Conservation (phyloP, 345 rosid genomes). For the Gossypium raimondii region DNA sequence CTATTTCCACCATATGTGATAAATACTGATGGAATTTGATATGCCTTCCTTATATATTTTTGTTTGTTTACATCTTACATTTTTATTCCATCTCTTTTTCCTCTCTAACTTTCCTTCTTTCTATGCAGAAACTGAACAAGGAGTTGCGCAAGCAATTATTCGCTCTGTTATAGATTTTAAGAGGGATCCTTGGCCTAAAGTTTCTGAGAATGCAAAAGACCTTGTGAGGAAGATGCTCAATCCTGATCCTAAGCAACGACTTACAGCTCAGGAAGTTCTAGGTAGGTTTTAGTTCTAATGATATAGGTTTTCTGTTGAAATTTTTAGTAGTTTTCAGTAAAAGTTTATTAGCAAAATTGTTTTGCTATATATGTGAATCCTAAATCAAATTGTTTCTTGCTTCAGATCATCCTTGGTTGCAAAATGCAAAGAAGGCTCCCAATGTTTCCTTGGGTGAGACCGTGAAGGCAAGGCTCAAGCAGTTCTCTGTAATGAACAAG, state of each 20-base stretch:
- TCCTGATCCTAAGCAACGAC: slow-evolving; percentile 80
- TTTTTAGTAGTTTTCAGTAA: neutral
- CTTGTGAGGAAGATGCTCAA: slow-evolving; percentile 91
- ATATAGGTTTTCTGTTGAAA: slow-evolving; percentile 2
- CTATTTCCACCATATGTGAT: neutral
- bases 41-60: neutral
- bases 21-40: neutral
- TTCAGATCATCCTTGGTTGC: slow-evolving; percentile 94
- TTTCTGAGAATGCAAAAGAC: slow-evolving; percentile 83
- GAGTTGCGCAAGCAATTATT: slow-evolving; percentile 93
- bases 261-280: slow-evolving; percentile 92
- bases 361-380: neutral
- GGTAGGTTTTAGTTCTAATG: slow-evolving; percentile 40
- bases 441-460: slow-evolving; percentile 94
- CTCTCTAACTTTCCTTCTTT: slow-evolving; percentile 4
- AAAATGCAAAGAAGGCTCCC: slow-evolving; percentile 88
- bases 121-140: slow-evolving; percentile 91
- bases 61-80: slow-evolving; percentile 3
- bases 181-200: slow-evolving; percentile 99
- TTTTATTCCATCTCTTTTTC: neutral
- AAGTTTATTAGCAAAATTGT: neutral
- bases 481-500: slow-evolving; percentile 95
- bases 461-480: slow-evolving; percentile 89
- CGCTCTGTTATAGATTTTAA: slow-evolving; percentile 72
- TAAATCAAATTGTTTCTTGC: slow-evolving; percentile 15